These are phyloP conservation scores for Phytophthora kernoviae DNA, from an alignment of 352 stramenopile genomes.

Conservation along the genomic window DNA sequence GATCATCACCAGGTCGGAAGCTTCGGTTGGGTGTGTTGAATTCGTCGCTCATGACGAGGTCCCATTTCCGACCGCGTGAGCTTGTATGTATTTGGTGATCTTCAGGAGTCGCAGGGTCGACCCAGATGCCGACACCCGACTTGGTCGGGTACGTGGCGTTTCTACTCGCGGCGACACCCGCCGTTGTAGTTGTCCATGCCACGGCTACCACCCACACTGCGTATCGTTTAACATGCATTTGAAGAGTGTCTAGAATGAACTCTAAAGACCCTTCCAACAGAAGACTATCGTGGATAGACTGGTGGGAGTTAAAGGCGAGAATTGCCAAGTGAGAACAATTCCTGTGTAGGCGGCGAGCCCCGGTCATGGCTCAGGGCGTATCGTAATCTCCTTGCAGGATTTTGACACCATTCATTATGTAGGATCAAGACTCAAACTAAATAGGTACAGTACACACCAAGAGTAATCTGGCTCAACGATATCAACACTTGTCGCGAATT, in stretches of 20 bases:
- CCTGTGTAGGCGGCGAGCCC: no score
- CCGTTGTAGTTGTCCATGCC: neutral
- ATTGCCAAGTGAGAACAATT: no score
- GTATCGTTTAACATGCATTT: slow-evolving; percentile 18
- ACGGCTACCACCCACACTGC: neutral
- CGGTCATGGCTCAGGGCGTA: no score
- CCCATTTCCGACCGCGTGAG: slow-evolving; percentile 50
- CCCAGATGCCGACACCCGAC: slow-evolving; percentile 47
- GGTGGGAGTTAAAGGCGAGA: no score
- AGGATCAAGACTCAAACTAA: no score
- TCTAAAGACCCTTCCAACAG: no score
- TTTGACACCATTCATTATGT: no score
- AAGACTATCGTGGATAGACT: no score
- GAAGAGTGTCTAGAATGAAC: neutral
- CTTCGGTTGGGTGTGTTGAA: slow-evolving; percentile 89
- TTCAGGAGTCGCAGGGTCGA: slow-evolving; percentile 62
- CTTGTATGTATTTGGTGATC: slow-evolving; percentile 40
- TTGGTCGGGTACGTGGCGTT: slow-evolving; percentile 37
- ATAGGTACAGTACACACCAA: no score
- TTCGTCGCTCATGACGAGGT: slow-evolving; percentile 94
- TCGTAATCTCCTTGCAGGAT: no score
- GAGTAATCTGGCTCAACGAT: no score
- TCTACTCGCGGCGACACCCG: slow-evolving; percentile 8
- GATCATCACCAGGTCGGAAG: slow-evolving; percentile 92
- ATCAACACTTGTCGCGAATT: no score